Percentiles rank a stretch among this genome's conserved stretches.
phyloP scores from a whole-genome alignment of 1,284 basidiomycete species.

The Erythrobasidium hasegawianum region DNA sequence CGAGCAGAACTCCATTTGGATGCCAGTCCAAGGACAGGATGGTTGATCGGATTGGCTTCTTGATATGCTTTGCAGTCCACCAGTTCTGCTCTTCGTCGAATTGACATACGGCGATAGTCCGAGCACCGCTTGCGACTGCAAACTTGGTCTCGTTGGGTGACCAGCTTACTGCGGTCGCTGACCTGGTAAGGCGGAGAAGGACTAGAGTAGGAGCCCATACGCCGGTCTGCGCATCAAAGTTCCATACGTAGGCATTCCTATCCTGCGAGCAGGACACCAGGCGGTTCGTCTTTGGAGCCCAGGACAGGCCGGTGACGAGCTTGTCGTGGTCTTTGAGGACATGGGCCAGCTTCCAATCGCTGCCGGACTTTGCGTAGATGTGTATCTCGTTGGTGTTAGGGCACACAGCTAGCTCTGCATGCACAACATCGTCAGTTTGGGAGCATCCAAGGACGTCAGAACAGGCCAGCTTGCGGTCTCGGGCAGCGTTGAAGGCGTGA shows the following conservation, averaged over 20 bases:
- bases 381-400: conserved; percentile 85
- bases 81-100: conserved; percentile 97
- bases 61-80: conserved; percentile 98
- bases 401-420: conserved; percentile 79
- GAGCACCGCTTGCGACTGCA: conserved; percentile 93
- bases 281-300: conserved; percentile 92
- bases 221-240: conserved; percentile 66
- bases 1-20: conserved; percentile 92
- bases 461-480: conserved; percentile 63
- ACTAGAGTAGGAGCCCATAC: conserved; percentile 98
- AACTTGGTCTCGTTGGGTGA: conserved; percentile 98
- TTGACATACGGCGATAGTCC: conserved; percentile 88
- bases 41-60: conserved; percentile 92
- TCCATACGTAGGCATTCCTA: conserved; percentile 98
- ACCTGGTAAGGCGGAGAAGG: conserved; percentile 86
- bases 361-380: conserved; percentile 68
- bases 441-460: not conserved
- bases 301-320: conserved; percentile 95
- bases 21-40: conserved; percentile 96
- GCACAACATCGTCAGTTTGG: not conserved
- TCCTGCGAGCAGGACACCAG: conserved; percentile 84
- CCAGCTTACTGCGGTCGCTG: conserved; percentile 94
- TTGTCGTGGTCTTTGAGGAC: conserved; percentile 91
- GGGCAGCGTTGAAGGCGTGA: conserved; percentile 88
- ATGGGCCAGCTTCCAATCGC: conserved; percentile 69